Percentiles rank a stretch among this genome's conserved stretches.
phyloP scores from a whole-genome alignment of 352 stramenopile genomes.

The Elongisporangium undulatum region DNA sequence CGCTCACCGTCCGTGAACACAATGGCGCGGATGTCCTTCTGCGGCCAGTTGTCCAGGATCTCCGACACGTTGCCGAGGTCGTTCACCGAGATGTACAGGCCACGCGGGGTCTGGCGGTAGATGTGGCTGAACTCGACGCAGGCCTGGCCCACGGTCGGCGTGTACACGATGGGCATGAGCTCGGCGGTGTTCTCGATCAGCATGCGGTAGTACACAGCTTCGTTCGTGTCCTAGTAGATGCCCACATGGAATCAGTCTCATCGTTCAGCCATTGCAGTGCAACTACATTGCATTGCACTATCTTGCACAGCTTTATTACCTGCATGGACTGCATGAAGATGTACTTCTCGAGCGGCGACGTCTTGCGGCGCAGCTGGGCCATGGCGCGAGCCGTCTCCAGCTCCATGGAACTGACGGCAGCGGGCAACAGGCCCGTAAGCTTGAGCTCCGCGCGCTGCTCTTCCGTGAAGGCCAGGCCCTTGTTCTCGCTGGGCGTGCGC shows the following conservation, averaged over 20 bases:
- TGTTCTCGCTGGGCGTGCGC: conserved; percentile 89
- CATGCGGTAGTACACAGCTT: conserved; percentile 91
- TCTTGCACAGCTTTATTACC: conserved; percentile 13
- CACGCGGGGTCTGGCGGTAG: conserved; percentile 86
- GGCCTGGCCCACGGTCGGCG: conserved; percentile 93
- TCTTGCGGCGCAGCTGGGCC: conserved; percentile 75
- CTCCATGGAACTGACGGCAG: conserved; percentile 73
- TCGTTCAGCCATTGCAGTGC: neutral
- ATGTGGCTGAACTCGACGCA: conserved; percentile 90
- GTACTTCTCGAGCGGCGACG: conserved; percentile 91
- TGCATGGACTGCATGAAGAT: conserved; percentile 90
- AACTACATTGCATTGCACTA: neutral
- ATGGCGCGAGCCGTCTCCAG: conserved; percentile 89
- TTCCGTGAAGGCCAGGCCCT: conserved; percentile 90
- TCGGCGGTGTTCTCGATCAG: conserved; percentile 87
- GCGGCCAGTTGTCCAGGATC: conserved; percentile 95
- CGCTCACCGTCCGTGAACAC: conserved; percentile 96
- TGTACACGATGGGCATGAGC: conserved; percentile 97
- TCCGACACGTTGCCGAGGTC: conserved; percentile 78
- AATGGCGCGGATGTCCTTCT: conserved; percentile 95
- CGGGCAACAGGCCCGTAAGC: conserved; percentile 90
- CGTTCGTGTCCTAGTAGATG: conserved; percentile 66
- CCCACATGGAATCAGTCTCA: neutral
- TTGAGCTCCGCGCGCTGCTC: conserved; percentile 85
- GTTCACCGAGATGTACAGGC: conserved; percentile 91